Evolutionary conservation across 2,329 filamentous ascomycete genomes (phyloP).

Genomic region (Talaromyces piceae): DNA sequence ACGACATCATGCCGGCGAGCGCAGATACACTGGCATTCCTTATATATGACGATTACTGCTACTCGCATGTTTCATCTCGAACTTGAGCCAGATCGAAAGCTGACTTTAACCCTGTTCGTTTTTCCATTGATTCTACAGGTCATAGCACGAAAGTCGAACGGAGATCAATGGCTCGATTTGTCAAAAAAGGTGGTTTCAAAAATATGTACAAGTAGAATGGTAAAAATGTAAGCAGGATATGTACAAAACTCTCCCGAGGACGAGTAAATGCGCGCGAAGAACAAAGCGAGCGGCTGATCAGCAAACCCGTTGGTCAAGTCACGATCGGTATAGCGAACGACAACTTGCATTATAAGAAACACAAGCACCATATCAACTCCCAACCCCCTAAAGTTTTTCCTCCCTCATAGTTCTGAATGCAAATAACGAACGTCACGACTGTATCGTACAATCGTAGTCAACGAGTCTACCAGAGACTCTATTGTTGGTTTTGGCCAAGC

Average conservation of each 20-base stretch:
- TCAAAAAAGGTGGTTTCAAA: neutral
- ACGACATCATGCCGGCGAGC: neutral
- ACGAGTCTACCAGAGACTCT: constrained; percentile 7
- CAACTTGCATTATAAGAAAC: neutral
- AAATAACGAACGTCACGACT: neutral
- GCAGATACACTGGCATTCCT: neutral
- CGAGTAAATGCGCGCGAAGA: neutral
- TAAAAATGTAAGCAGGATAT: neutral
- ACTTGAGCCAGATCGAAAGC: too few relatives aligned
- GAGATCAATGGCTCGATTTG: neutral
- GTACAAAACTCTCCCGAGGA: neutral
- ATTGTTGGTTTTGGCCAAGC: neutral
- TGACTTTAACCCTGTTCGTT: too few relatives aligned
- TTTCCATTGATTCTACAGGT: neutral
- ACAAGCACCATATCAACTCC: neutral
- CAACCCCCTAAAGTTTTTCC: neutral
- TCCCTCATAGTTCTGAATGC: neutral
- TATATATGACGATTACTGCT: neutral
- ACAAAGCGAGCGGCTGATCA: constrained; percentile 1
- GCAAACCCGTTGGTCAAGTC: neutral
- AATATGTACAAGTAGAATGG: neutral
- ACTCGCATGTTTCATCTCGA: neutral
- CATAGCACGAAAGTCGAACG: neutral
- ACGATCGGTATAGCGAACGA: neutral
- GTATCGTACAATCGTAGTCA: neutral